Evolutionary conservation across 2,329 filamentous ascomycete species (phyloP).

Genomic region (Ophiostoma tasmaniense): DNA sequence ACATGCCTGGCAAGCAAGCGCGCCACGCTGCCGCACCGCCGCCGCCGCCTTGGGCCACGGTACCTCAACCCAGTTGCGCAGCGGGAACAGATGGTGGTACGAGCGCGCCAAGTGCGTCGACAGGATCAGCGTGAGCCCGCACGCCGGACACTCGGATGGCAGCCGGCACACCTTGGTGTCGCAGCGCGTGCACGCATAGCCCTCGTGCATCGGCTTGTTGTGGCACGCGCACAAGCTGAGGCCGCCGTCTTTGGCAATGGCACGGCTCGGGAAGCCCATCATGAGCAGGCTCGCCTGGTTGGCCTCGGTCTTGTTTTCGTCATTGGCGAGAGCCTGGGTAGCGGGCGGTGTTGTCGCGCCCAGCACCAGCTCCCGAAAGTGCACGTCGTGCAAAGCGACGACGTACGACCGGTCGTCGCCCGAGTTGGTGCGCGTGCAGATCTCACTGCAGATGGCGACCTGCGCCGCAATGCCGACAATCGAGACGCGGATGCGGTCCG

Average conservation of each 20-base stretch:
- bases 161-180: slow-evolving; percentile 80
- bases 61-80: slow-evolving; percentile 86
- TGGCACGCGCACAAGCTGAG: slow-evolving; percentile 84
- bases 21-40: slow-evolving; percentile 29
- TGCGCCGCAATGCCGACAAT: slow-evolving; percentile 88
- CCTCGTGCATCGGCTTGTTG: slow-evolving; percentile 69
- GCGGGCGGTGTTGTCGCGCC: slow-evolving; percentile 82
- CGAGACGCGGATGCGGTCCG: slow-evolving; percentile 76
- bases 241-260: slow-evolving; percentile 55
- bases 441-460: slow-evolving; percentile 82
- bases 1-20: slow-evolving; percentile 67
- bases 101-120: slow-evolving; percentile 90
- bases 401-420: slow-evolving; percentile 55
- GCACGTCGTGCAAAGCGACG: slow-evolving; percentile 76
- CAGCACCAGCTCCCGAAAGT: slow-evolving; percentile 85
- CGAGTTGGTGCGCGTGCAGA: slow-evolving; percentile 79
- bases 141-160: slow-evolving; percentile 84
- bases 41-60: slow-evolving; percentile 63
- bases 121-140: slow-evolving; percentile 83
- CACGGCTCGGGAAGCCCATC: slow-evolving; percentile 95
- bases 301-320: slow-evolving; percentile 24
- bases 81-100: slow-evolving; percentile 85
- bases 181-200: slow-evolving; percentile 87
- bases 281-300: slow-evolving; percentile 61
- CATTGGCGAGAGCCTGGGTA: slow-evolving; percentile 55